Percentiles rank a stretch among this genome's conserved stretches.
Evolutionary conservation across 805 yeast genomes (phyloP).

Genomic region (Teunomyces pallodes): DNA sequence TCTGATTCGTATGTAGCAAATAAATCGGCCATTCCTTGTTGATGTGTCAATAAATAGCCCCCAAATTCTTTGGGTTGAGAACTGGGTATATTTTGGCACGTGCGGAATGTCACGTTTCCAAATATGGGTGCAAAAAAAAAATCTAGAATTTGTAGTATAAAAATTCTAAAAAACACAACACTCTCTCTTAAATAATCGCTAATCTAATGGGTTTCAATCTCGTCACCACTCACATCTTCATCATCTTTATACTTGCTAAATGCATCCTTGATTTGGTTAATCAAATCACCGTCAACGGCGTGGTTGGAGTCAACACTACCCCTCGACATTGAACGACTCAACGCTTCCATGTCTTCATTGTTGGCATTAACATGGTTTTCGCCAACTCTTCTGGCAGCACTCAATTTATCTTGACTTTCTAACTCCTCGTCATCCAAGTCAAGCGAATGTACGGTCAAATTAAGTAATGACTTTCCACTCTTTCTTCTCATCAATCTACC

Average conservation of each 20-base stretch:
- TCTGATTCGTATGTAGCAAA: slow-evolving; percentile 69
- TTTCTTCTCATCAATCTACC: slow-evolving; percentile 61
- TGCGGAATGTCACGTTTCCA: slow-evolving; percentile 1
- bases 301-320: slow-evolving; percentile 28
- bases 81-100: background rate
- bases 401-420: slow-evolving; percentile 14
- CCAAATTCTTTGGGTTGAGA: background rate
- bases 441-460: slow-evolving; percentile 62
- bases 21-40: slow-evolving; percentile 43
- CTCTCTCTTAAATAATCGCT: background rate
- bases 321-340: slow-evolving; percentile 19
- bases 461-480: slow-evolving; percentile 71
- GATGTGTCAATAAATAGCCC: background rate
- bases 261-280: slow-evolving; percentile 36
- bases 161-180: background rate
- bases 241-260: slow-evolving; percentile 36
- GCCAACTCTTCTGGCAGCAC: slow-evolving; percentile 16
- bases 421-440: slow-evolving; percentile 66
- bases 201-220: slow-evolving; percentile 40
- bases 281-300: slow-evolving; percentile 31
- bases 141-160: background rate
- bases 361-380: slow-evolving; percentile 19
- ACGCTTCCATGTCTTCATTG: slow-evolving; percentile 16
- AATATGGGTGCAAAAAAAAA: slow-evolving; percentile 1
- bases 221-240: slow-evolving; percentile 50